Percentiles rank a stretch among this genome's conserved stretches.
phyloP scores from a whole-genome alignment of 345 rosid species.

The Theobroma cacao region DNA sequence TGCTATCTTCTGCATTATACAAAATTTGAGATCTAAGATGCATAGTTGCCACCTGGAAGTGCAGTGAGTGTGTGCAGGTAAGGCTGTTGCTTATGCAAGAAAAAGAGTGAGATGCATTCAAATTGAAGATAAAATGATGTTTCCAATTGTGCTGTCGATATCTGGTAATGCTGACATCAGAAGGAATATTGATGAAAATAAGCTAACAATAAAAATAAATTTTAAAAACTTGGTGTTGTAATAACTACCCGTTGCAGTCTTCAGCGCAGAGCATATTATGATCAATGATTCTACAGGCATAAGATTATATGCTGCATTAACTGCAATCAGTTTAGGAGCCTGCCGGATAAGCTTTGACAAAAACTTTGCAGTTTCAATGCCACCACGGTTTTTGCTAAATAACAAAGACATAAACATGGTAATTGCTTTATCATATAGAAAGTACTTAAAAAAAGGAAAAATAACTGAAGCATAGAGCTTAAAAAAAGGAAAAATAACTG shows the following conservation, averaged over 20 bases:
- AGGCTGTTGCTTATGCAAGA: not conserved
- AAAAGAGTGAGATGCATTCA: not conserved
- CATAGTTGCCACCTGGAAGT: not conserved
- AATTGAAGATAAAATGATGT: not conserved
- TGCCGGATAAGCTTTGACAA: conserved; percentile 57
- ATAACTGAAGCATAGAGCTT: conserved; percentile 12
- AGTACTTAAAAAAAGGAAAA: conserved; percentile 4
- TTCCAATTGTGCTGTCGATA: not conserved
- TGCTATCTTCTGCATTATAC: not conserved
- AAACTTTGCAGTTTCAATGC: conserved; percentile 68
- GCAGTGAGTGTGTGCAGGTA: not conserved
- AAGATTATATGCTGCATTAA: conserved; percentile 70
- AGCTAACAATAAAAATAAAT: not conserved
- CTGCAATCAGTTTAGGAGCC: conserved; percentile 57
- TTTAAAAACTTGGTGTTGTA: not conserved
- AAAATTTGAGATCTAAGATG: not conserved
- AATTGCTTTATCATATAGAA: not conserved
- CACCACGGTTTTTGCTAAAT: conserved; percentile 86
- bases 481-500: conserved; percentile 4
- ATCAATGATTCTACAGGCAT: conserved; percentile 72
- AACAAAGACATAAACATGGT: conserved; percentile 13
- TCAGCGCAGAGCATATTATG: conserved; percentile 55
- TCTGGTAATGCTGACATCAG: not conserved
- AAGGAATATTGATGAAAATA: not conserved
- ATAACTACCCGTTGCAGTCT: conserved; percentile 48